These are phyloP conservation scores for Amphichorda felina DNA, from an alignment of 2,329 filamentous ascomycete species.

Conservation along the genomic window DNA sequence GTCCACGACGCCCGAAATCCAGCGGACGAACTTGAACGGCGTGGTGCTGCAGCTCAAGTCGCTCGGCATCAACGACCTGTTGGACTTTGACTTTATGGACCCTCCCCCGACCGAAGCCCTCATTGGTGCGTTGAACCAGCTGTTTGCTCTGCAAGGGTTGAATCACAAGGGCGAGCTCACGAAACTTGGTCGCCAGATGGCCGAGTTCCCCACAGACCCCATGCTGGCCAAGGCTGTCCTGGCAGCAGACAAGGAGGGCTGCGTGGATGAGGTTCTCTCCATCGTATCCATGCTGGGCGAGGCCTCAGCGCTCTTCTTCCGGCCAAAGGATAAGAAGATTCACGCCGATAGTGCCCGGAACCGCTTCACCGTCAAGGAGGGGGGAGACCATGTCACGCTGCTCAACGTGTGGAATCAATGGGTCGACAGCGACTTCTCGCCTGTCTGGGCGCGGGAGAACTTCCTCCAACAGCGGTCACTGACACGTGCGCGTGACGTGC, in stretches of 20 bases:
- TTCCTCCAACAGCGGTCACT: conserved; percentile 88
- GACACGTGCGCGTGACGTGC: conserved; percentile 77
- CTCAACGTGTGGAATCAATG: conserved; percentile 94
- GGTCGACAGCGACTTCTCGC: conserved; percentile 82
- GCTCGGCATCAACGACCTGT: conserved; percentile 80
- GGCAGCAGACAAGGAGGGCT: conserved; percentile 80
- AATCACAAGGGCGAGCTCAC: conserved; percentile 85
- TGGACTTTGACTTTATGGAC: conserved; percentile 96
- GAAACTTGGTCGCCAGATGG: conserved; percentile 85
- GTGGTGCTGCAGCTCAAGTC: conserved; percentile 81
- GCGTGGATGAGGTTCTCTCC: conserved; percentile 82
- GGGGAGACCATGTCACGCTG: conserved; percentile 79
- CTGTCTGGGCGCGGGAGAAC: conserved; percentile 83
- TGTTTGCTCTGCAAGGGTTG: conserved; percentile 82
- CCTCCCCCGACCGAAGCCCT: conserved; percentile 82
- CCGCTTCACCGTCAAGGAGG: conserved; percentile 81
- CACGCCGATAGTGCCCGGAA: conserved; percentile 85
- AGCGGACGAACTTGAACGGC: conserved; percentile 75
- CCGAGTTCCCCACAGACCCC: conserved; percentile 85
- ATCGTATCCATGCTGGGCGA: conserved; percentile 94
- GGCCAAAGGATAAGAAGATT: conserved; percentile 94
- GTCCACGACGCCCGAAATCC: conserved; percentile 84
- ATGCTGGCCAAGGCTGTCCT: conserved; percentile 86
- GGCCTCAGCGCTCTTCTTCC: conserved; percentile 79
- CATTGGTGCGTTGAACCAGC: conserved; percentile 76